Percentiles rank a stretch among this genome's conserved stretches.
These are phyloP conservation scores for Scheffersomyces insectosa DNA, from an alignment of 1,139 yeast genomes.

Conservation along the genomic window DNA sequence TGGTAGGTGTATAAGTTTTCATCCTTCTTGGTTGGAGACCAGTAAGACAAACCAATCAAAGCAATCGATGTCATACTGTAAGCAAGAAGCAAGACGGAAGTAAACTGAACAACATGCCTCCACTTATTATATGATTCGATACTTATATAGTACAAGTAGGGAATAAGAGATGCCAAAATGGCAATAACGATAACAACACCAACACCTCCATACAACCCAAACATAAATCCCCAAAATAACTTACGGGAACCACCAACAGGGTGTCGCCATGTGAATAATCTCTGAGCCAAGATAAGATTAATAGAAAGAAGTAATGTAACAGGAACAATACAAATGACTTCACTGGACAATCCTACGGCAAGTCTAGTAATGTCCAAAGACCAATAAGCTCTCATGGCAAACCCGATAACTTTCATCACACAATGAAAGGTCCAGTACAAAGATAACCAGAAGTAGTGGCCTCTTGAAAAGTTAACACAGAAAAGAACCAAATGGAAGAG, in stretches of 20 bases:
- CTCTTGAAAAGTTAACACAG: slow-evolving; percentile 51
- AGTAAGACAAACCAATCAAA: slow-evolving; percentile 53
- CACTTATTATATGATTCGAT: slow-evolving; percentile 48
- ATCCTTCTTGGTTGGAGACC: slow-evolving; percentile 58
- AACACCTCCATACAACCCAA: slow-evolving; percentile 53
- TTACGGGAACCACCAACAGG: slow-evolving; percentile 69
- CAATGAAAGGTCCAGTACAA: slow-evolving; percentile 58
- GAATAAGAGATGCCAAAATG: slow-evolving; percentile 63
- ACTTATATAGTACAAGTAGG: slow-evolving; percentile 59
- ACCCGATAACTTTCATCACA: slow-evolving; percentile 58
- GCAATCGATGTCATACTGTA: slow-evolving; percentile 57
- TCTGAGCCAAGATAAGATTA: slow-evolving; percentile 70
- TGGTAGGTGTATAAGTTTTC: slow-evolving; percentile 61
- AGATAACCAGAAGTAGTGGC: slow-evolving; percentile 65
- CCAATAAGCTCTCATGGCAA: slow-evolving; percentile 62
- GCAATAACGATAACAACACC: slow-evolving; percentile 65
- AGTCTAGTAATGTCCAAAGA: slow-evolving; percentile 46
- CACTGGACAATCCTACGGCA: slow-evolving; percentile 58
- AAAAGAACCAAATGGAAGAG: slow-evolving; percentile 53
- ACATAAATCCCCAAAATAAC: slow-evolving; percentile 57
- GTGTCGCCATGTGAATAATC: slow-evolving; percentile 81
- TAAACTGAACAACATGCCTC: slow-evolving; percentile 57
- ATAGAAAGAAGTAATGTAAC: slow-evolving; percentile 56
- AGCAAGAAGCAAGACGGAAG: slow-evolving; percentile 56
- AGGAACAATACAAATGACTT: slow-evolving; percentile 59